These are phyloP conservation scores for Coniochaeta sp. DNA, from an alignment of 2,329 filamentous ascomycete species.

Conservation along the genomic window DNA sequence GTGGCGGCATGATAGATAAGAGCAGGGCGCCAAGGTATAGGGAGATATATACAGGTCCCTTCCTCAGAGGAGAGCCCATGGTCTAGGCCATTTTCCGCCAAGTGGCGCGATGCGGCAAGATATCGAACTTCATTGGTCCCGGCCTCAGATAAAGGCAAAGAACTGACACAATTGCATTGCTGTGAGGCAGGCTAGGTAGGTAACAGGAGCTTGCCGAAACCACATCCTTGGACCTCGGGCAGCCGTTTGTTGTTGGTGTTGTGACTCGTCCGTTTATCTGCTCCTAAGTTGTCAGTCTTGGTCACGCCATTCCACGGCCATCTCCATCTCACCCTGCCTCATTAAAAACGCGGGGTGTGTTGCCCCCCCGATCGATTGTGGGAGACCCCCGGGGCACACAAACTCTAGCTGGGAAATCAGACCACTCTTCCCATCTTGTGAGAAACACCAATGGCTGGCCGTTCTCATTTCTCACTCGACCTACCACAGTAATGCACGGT, in stretches of 20 bases:
- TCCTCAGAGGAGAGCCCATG: neutral
- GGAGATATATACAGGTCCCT: neutral
- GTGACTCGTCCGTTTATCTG: neutral
- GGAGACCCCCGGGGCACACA: neutral
- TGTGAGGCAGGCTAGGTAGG: neutral
- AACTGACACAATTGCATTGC: neutral
- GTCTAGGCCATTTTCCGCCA: neutral
- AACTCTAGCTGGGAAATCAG: neutral
- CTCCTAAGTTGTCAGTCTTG: neutral
- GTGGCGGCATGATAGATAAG: neutral
- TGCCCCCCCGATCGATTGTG: neutral
- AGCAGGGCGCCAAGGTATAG: neutral
- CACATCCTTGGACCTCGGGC: too few species aligned
- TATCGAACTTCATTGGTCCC: neutral
- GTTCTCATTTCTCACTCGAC: too few species aligned
- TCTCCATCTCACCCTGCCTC: neutral
- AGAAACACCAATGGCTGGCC: slow-evolving; percentile 3
- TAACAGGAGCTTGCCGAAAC: neutral
- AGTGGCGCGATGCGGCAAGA: neutral
- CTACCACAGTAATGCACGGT: neutral
- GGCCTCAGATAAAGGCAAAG: neutral
- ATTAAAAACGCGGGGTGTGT: neutral
- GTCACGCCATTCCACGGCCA: neutral
- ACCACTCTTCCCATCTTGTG: neutral
- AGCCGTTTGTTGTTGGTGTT: neutral